These are phyloP conservation scores for Aquilaria malaccensis DNA, from an alignment of 345 rosid species.

Conservation along the genomic window DNA sequence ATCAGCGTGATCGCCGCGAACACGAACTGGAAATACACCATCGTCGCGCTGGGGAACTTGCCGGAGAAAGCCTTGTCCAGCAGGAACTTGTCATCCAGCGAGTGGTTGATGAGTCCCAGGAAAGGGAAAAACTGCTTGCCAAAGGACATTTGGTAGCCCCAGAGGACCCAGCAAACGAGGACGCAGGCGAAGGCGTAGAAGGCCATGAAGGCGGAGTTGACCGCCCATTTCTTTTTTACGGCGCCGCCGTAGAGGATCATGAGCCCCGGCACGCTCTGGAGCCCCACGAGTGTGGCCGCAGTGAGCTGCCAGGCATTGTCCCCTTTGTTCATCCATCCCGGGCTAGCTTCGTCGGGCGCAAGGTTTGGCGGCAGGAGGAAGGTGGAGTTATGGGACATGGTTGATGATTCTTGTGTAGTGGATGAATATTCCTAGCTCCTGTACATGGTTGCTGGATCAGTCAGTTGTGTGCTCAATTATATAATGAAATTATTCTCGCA, in stretches of 20 bases:
- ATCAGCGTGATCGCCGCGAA: constrained; percentile 35
- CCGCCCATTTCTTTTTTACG: constrained; percentile 41
- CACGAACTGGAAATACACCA: constrained; percentile 34
- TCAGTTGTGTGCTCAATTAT: too few relatives aligned
- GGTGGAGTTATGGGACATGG: neutral
- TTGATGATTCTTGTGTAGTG: too few relatives aligned
- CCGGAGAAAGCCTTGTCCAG: constrained; percentile 8
- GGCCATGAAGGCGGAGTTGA: constrained; percentile 43
- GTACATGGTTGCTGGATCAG: too few relatives aligned
- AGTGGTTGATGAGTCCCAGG: constrained; percentile 19
- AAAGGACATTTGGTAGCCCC: constrained; percentile 37
- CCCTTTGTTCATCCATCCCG: constrained; percentile 37
- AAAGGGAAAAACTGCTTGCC: constrained; percentile 18
- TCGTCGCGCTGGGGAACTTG: constrained; percentile 30
- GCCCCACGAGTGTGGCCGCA: constrained; percentile 33
- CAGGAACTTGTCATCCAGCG: constrained; percentile 25
- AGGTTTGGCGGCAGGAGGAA: neutral
- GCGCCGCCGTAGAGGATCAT: constrained; percentile 33
- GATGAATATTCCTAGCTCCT: too few relatives aligned
- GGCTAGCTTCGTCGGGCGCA: constrained; percentile 17
- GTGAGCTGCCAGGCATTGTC: constrained; percentile 47
- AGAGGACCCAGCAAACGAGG: constrained; percentile 30
- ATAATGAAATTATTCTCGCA: too few relatives aligned
- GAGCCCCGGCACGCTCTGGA: constrained; percentile 38
- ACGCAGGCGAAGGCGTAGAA: constrained; percentile 40